Evolutionary conservation across 2,329 filamentous ascomycete species (phyloP).

Genomic region (Xylaria sp.): DNA sequence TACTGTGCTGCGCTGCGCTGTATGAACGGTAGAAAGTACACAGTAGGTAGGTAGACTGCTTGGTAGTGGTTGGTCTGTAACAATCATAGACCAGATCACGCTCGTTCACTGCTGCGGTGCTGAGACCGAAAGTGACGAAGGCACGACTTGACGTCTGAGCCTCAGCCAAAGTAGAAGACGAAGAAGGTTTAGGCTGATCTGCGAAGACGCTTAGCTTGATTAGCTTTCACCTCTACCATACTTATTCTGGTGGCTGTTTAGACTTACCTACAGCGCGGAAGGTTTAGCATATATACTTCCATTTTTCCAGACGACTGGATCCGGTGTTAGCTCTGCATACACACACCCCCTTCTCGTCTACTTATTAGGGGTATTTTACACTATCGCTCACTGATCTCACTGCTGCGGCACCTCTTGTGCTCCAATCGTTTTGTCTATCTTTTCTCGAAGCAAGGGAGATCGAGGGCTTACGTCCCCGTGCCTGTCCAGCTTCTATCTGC

Average conservation of each 20-base stretch:
- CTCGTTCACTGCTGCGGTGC: not conserved
- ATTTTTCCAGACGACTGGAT: conserved; percentile 17
- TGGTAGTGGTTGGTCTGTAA: conserved; percentile 4
- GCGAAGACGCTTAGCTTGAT: conserved; percentile 5
- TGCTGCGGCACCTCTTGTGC: not conserved
- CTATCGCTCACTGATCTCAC: not conserved
- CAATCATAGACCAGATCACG: not conserved
- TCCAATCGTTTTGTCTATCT: conserved; percentile 8
- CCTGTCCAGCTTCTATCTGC: conserved; percentile 27
- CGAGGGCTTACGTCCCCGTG: conserved; percentile 17
- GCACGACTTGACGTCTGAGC: conserved; percentile 11
- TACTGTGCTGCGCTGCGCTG: conserved; percentile 5
- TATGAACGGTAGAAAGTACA: not conserved
- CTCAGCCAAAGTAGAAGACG: not conserved
- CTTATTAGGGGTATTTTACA: not conserved
- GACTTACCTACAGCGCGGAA: conserved; percentile 2
- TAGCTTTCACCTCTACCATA: conserved; percentile 8
- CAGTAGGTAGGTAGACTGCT: not conserved
- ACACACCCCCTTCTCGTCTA: not conserved
- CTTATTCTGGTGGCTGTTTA: not conserved
- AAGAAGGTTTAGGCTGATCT: conserved; percentile 4
- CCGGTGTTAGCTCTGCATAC: conserved; percentile 27
- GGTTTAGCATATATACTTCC: conserved; percentile 20
- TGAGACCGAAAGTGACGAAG: conserved; percentile 3
- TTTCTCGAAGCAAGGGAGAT: conserved; percentile 14